phyloP scores from a whole-genome alignment of 2,329 filamentous ascomycete genomes.

The Dendrostoma leiphaemia region DNA sequence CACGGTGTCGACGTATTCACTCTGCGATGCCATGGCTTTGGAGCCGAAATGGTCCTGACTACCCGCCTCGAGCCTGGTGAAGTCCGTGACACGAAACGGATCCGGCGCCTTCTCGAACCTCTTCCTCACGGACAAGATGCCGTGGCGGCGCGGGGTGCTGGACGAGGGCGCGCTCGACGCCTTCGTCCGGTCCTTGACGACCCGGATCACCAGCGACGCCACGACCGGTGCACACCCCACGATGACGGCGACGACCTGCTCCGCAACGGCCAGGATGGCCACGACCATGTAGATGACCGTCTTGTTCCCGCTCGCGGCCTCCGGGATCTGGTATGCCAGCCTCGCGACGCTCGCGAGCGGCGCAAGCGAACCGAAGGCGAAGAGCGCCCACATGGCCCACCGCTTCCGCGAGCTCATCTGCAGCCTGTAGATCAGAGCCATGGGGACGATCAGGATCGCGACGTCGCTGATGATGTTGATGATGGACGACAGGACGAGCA shows the following conservation, averaged over 20 bases:
- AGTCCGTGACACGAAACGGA: not conserved
- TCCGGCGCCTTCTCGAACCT: not conserved
- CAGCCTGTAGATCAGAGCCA: constrained; percentile 28
- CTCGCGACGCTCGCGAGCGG: constrained; percentile 25
- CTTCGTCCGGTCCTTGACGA: constrained; percentile 3
- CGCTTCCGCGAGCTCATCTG: constrained; percentile 27
- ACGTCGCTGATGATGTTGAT: constrained; percentile 28
- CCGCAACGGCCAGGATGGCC: constrained; percentile 22
- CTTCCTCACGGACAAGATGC: not conserved
- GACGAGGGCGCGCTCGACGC: not conserved
- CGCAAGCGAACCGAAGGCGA: constrained; percentile 29
- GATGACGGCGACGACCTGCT: constrained; percentile 25
- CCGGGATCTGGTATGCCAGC: constrained; percentile 23
- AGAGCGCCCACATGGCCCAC: constrained; percentile 27
- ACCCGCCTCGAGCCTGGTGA: not conserved
- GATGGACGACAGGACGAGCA: constrained; percentile 23
- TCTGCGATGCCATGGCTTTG: not conserved
- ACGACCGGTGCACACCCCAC: constrained; percentile 24
- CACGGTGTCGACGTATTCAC: not conserved
- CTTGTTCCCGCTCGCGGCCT: constrained; percentile 19
- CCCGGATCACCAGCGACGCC: constrained; percentile 19
- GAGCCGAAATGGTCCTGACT: not conserved
- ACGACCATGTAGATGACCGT: constrained; percentile 26
- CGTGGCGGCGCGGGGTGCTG: not conserved
- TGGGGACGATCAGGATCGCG: constrained; percentile 27